Evolutionary conservation across 495 filamentous ascomycete genomes (phyloP).

Genomic region (Aspergillus homomorphus): DNA sequence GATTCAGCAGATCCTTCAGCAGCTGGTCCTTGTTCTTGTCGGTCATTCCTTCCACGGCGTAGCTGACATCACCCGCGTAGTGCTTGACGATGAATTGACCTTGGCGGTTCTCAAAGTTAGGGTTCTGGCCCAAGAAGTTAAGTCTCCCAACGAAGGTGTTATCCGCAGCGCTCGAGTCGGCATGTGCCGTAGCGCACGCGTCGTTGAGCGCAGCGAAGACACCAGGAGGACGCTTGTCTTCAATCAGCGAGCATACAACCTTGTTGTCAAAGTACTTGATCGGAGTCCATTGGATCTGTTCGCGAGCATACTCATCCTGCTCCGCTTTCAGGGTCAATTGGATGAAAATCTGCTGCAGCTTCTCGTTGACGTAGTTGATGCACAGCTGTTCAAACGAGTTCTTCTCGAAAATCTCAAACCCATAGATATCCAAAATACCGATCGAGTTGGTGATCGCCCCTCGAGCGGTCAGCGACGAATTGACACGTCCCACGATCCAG

Average conservation of each 20-base stretch:
- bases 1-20: constrained; percentile 86
- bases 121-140: constrained; percentile 81
- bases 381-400: constrained; percentile 99
- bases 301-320: constrained; percentile 95
- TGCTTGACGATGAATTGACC: constrained; percentile 98
- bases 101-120: constrained; percentile 87
- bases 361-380: constrained; percentile 99
- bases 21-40: constrained; percentile 99
- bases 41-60: constrained; percentile 94
- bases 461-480: constrained; percentile 79
- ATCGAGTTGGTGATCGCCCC: constrained; percentile 76
- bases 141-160: constrained; percentile 91
- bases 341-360: constrained; percentile 99
- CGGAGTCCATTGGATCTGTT: constrained; percentile 97
- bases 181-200: constrained; percentile 94
- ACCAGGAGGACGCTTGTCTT: constrained; percentile 85
- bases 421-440: constrained; percentile 98
- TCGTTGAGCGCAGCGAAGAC: constrained; percentile 97
- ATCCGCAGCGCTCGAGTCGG: constrained; percentile 90
- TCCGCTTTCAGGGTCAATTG: constrained; percentile 95
- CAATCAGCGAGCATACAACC: constrained; percentile 95
- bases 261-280: constrained; percentile 99
- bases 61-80: constrained; percentile 96
- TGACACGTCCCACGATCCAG: constrained; percentile 95
- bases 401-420: constrained; percentile 98